Percentiles rank a stretch among this genome's conserved stretches.
Conservation (phyloP, 164 flowering plant species). For the Vitis labrusca region DNA sequence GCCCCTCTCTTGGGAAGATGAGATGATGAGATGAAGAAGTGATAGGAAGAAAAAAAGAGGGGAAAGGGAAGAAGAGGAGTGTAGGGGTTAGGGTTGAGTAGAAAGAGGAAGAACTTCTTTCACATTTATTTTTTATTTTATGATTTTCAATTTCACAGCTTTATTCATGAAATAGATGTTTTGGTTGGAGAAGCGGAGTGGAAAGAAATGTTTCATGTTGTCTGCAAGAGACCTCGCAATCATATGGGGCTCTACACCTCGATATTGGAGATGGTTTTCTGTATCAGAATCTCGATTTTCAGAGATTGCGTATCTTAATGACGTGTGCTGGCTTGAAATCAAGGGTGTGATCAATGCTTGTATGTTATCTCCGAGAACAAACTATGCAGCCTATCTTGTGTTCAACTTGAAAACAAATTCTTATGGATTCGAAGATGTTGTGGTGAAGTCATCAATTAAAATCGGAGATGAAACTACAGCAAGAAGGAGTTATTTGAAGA, state of each 20-base stretch:
- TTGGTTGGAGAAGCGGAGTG: constrained; percentile 33
- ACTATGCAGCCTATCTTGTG: constrained; percentile 34
- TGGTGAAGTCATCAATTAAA: constrained; percentile 21
- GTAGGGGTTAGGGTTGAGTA: too few relatives aligned
- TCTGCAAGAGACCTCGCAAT: constrained; percentile 37
- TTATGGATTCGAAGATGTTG: constrained; percentile 19
- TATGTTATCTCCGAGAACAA: constrained; percentile 28
- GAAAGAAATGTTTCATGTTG: constrained; percentile 45
- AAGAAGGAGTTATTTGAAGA: too few relatives aligned
- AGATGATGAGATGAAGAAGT: too few relatives aligned
- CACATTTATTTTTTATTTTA: too few relatives aligned
- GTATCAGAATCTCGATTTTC: constrained; percentile 34
- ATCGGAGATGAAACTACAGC: constrained; percentile 6
- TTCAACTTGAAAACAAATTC: constrained; percentile 7
- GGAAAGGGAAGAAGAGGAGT: too few relatives aligned
- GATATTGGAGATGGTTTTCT: constrained; percentile 39
- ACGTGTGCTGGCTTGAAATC: constrained; percentile 41
- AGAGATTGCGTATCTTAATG: constrained; percentile 33
- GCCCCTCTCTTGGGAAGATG: too few relatives aligned
- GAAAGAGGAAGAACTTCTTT: too few relatives aligned
- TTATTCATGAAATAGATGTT: constrained; percentile 29
- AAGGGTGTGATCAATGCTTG: constrained; percentile 22
- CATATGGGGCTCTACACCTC: constrained; percentile 31
- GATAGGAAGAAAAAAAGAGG: too few relatives aligned
- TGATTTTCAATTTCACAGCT: too few relatives aligned